These are phyloP conservation scores for Colletotrichum gigasporum DNA, from an alignment of 2,329 filamentous ascomycete species.

Conservation along the genomic window DNA sequence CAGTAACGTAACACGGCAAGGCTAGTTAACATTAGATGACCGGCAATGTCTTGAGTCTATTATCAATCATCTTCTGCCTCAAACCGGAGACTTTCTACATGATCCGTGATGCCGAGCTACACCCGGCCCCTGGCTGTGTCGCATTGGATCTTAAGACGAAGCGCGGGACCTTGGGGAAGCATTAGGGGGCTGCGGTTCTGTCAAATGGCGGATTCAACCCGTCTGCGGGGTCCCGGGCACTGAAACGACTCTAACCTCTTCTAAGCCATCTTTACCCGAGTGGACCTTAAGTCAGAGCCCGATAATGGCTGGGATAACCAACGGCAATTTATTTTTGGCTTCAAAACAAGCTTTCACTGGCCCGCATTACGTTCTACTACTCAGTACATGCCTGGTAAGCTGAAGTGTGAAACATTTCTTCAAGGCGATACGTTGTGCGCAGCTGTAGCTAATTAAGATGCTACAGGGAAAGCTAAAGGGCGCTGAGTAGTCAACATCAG, in stretches of 20 bases:
- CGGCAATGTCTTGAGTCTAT: neutral
- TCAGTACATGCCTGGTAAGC: neutral
- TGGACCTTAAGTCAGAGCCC: neutral
- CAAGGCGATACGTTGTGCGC: neutral
- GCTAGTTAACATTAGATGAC: no score
- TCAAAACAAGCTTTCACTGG: slow-evolving; percentile 21
- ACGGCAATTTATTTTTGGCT: slow-evolving; percentile 15
- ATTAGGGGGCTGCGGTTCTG: neutral
- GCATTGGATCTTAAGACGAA: neutral
- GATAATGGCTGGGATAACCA: slow-evolving; percentile 2
- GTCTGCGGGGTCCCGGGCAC: neutral
- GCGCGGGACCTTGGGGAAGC: no score
- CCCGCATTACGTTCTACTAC: neutral
- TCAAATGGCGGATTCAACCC: neutral
- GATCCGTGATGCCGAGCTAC: neutral
- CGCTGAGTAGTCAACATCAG: rapidly evolving
- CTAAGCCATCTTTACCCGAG: neutral
- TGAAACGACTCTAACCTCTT: neutral
- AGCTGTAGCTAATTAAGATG: neutral
- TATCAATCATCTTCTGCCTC: neutral
- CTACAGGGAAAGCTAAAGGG: neutral
- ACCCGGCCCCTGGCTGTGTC: neutral
- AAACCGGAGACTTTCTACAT: neutral
- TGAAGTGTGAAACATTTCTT: slow-evolving; percentile 4
- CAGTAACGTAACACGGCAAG: no score